Percentiles rank a stretch among this genome's conserved stretches.
phyloP scores from a whole-genome alignment of 495 filamentous ascomycete genomes.

The Aspergillus nanangensis region DNA sequence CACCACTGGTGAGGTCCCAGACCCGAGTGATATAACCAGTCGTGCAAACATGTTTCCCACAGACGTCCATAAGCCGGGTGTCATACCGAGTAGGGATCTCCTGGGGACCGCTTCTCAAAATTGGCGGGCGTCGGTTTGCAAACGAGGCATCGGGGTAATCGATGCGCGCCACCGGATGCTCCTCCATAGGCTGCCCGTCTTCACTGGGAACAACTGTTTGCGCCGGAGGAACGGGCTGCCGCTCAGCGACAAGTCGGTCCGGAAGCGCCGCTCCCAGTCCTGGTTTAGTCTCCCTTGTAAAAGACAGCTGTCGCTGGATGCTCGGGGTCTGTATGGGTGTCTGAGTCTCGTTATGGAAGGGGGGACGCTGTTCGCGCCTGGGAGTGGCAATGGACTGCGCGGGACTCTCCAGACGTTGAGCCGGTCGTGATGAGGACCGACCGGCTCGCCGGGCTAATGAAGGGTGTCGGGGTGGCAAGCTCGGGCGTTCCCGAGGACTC shows the following conservation, averaged over 20 bases:
- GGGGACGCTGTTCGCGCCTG: constrained; percentile 12
- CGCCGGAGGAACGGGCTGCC: constrained; percentile 5
- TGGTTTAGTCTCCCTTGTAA: constrained; percentile 25
- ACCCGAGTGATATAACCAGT: constrained; percentile 77
- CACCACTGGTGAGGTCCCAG: constrained; percentile 80
- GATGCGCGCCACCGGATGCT: constrained; percentile 24
- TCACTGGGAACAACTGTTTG: constrained; percentile 19
- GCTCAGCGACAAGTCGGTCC: constrained; percentile 16
- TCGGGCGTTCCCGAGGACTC: constrained; percentile 50
- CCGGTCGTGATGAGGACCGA: constrained; percentile 29
- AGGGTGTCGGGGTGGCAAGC: constrained; percentile 52
- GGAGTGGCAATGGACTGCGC: constrained; percentile 14
- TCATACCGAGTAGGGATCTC: constrained; percentile 84
- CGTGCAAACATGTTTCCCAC: constrained; percentile 82
- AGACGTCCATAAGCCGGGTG: constrained; percentile 77
- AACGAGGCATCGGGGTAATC: constrained; percentile 83
- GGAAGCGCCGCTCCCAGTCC: constrained; percentile 12
- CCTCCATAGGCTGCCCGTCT: constrained; percentile 21
- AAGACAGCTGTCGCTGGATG: constrained; percentile 26
- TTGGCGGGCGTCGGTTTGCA: constrained; percentile 78
- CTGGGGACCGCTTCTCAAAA: constrained; percentile 59
- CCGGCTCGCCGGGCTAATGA: constrained; percentile 18
- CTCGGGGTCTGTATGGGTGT: constrained; percentile 13
- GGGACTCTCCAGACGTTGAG: constrained; percentile 10
- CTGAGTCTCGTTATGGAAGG: constrained; percentile 8